Conservation (phyloP, 2,329 filamentous ascomycete species). For the Fusarium camptoceras region DNA sequence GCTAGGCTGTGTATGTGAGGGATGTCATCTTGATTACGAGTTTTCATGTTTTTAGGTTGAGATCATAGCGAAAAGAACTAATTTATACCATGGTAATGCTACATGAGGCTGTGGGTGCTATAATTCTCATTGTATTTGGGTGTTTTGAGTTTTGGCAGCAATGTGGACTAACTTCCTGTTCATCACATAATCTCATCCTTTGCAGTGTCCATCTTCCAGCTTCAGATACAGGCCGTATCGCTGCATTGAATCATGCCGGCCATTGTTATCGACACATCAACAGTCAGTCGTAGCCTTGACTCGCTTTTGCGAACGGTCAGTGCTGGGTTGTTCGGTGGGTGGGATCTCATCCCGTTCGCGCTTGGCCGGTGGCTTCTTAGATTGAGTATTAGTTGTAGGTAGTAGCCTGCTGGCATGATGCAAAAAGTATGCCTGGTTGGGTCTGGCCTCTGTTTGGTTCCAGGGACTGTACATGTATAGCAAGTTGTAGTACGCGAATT, state of each 20-base stretch:
- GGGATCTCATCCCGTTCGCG: not conserved
- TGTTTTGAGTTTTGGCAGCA: not conserved
- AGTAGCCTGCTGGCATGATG: not conserved
- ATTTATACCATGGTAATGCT: constrained; percentile 18
- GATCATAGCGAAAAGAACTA: constrained; percentile 36
- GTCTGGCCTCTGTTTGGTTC: not conserved
- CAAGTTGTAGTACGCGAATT: not conserved
- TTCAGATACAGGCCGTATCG: not conserved
- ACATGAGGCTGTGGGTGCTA: not conserved
- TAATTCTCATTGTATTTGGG: not conserved
- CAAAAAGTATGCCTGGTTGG: not conserved
- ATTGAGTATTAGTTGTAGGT: not conserved
- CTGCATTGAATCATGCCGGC: no score
- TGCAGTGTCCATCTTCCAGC: not conserved
- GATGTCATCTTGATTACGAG: constrained; percentile 26
- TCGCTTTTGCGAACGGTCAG: not conserved
- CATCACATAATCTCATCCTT: not conserved
- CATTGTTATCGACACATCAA: no score
- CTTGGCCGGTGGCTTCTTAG: not conserved
- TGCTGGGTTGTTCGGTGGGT: not conserved
- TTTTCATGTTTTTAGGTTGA: constrained; percentile 30
- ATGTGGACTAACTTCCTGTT: not conserved
- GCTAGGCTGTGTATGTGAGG: constrained; percentile 9
- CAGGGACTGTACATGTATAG: not conserved
- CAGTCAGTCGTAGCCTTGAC: not conserved